Conservation (phyloP, 75 land plant genomes). For the Selaginella moellendorffii region DNA sequence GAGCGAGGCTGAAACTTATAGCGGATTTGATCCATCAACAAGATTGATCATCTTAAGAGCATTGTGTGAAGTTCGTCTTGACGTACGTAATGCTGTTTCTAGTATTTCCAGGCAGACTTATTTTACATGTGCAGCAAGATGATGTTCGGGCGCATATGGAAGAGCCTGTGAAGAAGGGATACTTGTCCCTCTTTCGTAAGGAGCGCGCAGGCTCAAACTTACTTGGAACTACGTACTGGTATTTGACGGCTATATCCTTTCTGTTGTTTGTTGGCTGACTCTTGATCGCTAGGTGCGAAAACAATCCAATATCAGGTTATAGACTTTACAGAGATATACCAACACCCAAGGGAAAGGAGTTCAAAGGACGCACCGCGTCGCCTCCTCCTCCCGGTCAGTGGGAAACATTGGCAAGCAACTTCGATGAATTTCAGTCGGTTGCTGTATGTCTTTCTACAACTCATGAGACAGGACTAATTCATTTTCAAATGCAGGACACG, state of each 20-base stretch:
- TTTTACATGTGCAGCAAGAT: conserved; percentile 53
- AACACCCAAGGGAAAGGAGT: conserved; percentile 25
- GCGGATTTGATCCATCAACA: conserved; percentile 45
- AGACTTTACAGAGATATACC: conserved; percentile 55
- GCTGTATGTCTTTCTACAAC: conserved; percentile 23
- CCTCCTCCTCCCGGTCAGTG: conserved; percentile 29
- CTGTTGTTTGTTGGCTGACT: no score
- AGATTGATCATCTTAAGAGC: conserved; percentile 70
- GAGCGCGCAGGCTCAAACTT: conserved; percentile 78
- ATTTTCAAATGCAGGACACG: conserved; percentile 40
- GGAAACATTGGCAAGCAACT: conserved; percentile 86
- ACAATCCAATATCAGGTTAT: conserved; percentile 49
- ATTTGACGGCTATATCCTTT: no score
- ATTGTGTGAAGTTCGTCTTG: conserved; percentile 75
- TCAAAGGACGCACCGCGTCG: conserved; percentile 19
- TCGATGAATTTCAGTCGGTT: conserved; percentile 73
- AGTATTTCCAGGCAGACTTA: neutral
- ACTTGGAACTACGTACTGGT: conserved; percentile 78
- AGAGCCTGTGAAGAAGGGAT: conserved; percentile 48
- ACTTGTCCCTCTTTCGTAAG: conserved; percentile 58
- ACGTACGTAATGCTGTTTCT: conserved; percentile 29
- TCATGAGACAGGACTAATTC: neutral
- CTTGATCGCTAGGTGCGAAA: conserved; percentile 83
- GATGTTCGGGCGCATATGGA: conserved; percentile 69
- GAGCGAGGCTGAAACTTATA: conserved; percentile 48